These are phyloP conservation scores for Chaetothyriales sp. DNA, from an alignment of 2,329 filamentous ascomycete genomes.

Conservation along the genomic window DNA sequence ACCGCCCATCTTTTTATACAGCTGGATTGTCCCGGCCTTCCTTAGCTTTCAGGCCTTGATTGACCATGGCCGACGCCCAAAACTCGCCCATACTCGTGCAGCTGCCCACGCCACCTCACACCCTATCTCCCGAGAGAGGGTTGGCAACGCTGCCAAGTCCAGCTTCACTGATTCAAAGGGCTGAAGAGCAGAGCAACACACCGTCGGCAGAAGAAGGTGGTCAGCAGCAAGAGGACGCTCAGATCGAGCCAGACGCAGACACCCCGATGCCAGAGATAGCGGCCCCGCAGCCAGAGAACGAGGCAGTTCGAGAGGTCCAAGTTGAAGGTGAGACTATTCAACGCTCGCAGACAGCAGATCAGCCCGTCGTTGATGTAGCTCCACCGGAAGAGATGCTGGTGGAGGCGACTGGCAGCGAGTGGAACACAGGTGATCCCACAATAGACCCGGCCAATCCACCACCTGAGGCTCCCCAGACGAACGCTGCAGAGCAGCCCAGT, in stretches of 20 bases:
- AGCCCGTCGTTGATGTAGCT: neutral
- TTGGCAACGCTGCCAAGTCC: no score
- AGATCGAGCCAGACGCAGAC: neutral
- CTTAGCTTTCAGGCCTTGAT: neutral
- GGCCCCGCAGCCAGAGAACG: neutral
- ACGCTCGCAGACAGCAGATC: neutral
- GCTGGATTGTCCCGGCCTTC: neutral
- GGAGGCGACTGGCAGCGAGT: neutral
- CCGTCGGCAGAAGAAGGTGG: neutral
- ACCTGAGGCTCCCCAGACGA: neutral
- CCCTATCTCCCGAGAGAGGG: conserved; percentile 2
- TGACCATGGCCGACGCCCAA: conserved; percentile 13
- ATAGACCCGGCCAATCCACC: neutral
- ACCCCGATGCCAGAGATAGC: neutral
- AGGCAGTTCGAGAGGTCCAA: neutral
- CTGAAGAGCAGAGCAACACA: neutral
- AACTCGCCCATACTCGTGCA: conserved; percentile 14
- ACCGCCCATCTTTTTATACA: neutral
- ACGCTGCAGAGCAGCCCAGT: neutral
- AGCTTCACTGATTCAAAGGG: neutral
- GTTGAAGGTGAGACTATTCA: neutral
- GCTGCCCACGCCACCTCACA: conserved; percentile 12
- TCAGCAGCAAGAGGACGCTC: neutral
- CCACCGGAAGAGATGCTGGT: neutral
- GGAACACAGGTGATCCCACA: neutral